A percentile compares a stretch with the other conserved stretches of the same genome.
Conservation (phyloP, 768 basidiomycete species). For the Amanita exitialis region DNA sequence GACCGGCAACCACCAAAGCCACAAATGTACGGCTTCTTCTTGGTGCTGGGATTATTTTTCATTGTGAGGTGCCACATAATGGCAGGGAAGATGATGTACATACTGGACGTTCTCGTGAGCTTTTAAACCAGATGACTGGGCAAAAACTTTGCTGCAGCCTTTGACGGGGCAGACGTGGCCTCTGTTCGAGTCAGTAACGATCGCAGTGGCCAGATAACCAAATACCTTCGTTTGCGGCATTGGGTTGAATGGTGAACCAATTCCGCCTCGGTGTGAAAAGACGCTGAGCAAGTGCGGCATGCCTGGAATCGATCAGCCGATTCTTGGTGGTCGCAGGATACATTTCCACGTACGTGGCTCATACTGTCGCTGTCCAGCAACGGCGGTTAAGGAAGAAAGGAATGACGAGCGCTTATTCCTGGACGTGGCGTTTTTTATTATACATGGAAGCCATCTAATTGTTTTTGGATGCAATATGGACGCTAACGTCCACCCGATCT, state of each 20-base stretch:
- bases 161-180: conserved; percentile 32
- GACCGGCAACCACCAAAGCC: conserved; percentile 33
- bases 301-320: neutral
- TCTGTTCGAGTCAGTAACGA: conserved; percentile 20
- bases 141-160: conserved; percentile 44
- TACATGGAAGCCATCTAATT: neutral
- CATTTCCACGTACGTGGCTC: neutral
- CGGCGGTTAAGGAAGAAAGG: conserved; percentile 19
- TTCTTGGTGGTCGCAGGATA: neutral
- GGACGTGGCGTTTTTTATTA: conserved; percentile 1
- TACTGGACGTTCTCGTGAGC: conserved; percentile 64
- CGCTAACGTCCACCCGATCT: neutral
- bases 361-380: conserved; percentile 31
- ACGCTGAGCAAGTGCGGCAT: conserved; percentile 28
- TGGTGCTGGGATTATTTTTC: conserved; percentile 27
- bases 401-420: conserved; percentile 3
- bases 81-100: conserved; percentile 14
- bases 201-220: neutral
- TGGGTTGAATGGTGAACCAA: conserved; percentile 51
- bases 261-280: conserved; percentile 50
- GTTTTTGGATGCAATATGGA: neutral
- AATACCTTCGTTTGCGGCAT: conserved; percentile 36
- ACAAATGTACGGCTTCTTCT: conserved; percentile 43
- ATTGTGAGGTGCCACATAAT: neutral
- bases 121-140: conserved; percentile 49